Percentiles rank a stretch among this genome's conserved stretches.
Evolutionary conservation across 768 basidiomycete species (phyloP).

Genomic region (Candolleomyces aberdarensis): DNA sequence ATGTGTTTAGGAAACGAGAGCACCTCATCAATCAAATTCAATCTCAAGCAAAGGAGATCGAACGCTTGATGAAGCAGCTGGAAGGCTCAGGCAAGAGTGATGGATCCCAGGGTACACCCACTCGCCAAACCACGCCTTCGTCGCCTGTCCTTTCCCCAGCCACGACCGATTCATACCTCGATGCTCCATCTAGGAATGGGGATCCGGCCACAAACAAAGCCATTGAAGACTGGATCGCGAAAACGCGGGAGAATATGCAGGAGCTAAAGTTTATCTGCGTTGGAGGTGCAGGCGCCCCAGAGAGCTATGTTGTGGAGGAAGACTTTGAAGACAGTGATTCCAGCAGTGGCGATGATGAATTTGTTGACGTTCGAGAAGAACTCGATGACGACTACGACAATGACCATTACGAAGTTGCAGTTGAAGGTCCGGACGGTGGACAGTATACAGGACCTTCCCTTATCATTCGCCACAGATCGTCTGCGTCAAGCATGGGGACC

Average conservation of each 20-base stretch:
- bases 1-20: slow-evolving; percentile 64
- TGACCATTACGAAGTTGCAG: slow-evolving; percentile 37
- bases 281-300: slow-evolving; percentile 53
- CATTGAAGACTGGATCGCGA: slow-evolving; percentile 74
- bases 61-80: slow-evolving; percentile 66
- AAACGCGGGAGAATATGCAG: slow-evolving; percentile 64
- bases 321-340: slow-evolving; percentile 40
- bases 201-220: slow-evolving; percentile 38
- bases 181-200: slow-evolving; percentile 10
- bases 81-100: slow-evolving; percentile 30
- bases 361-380: slow-evolving; percentile 29
- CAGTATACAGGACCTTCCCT: slow-evolving; percentile 14
- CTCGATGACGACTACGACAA: slow-evolving; percentile 29
- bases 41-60: slow-evolving; percentile 69
- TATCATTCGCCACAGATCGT: slow-evolving; percentile 30
- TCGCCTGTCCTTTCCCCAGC: slow-evolving; percentile 39
- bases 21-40: slow-evolving; percentile 74
- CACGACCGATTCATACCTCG: slow-evolving; percentile 26
- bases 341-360: slow-evolving; percentile 37
- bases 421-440: slow-evolving; percentile 39
- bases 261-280: slow-evolving; percentile 67
- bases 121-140: slow-evolving; percentile 24
- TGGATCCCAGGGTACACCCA: slow-evolving; percentile 18
- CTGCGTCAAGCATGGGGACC: slow-evolving; percentile 39
- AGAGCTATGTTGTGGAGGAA: slow-evolving; percentile 46